A percentile compares a stretch with the other conserved stretches of the same genome.
Conservation (phyloP, 1,284 basidiomycete genomes). For the Moesziomyces parantarcticus region DNA sequence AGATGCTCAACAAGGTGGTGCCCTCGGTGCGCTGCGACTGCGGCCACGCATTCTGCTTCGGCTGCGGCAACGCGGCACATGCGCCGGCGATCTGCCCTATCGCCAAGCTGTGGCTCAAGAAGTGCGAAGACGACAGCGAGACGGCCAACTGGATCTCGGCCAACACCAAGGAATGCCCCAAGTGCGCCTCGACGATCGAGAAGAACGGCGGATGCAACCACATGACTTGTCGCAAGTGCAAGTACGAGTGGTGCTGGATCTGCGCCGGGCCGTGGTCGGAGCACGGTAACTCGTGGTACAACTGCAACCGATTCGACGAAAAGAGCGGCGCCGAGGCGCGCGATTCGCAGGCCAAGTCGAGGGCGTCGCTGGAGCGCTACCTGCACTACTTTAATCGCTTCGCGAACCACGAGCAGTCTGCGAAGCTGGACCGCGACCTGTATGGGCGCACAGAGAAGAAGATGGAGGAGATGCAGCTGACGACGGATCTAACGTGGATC, state of each 20-base stretch:
- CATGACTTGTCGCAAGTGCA: constrained; percentile 64
- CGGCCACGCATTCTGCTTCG: constrained; percentile 76
- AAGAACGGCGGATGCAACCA: constrained; percentile 95
- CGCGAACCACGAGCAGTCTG: constrained; percentile 98
- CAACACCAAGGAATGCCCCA: constrained; percentile 95
- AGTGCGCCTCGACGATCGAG: constrained; percentile 94
- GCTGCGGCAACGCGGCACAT: constrained; percentile 74
- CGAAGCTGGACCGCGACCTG: constrained; percentile 90
- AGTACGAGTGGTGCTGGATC: constrained; percentile 75
- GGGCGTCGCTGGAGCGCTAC: constrained; percentile 91
- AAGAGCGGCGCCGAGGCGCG: constrained; percentile 87
- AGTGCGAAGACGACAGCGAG: constrained; percentile 96
- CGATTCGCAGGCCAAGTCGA: constrained; percentile 74
- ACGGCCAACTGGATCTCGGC: constrained; percentile 99
- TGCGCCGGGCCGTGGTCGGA: constrained; percentile 91
- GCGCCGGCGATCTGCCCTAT: constrained; percentile 89
- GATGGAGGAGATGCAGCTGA: constrained; percentile 99
- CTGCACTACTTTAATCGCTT: constrained; percentile 74
- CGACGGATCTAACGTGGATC: constrained; percentile 92
- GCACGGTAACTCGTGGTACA: constrained; percentile 97
- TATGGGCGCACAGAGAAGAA: constrained; percentile 97
- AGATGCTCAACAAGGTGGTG: constrained; percentile 78
- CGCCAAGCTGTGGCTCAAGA: constrained; percentile 93
- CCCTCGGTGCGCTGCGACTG: constrained; percentile 86
- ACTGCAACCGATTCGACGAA: constrained; percentile 96